phyloP scores from a whole-genome alignment of 805 yeast species.

The Yarrowia sp. region DNA sequence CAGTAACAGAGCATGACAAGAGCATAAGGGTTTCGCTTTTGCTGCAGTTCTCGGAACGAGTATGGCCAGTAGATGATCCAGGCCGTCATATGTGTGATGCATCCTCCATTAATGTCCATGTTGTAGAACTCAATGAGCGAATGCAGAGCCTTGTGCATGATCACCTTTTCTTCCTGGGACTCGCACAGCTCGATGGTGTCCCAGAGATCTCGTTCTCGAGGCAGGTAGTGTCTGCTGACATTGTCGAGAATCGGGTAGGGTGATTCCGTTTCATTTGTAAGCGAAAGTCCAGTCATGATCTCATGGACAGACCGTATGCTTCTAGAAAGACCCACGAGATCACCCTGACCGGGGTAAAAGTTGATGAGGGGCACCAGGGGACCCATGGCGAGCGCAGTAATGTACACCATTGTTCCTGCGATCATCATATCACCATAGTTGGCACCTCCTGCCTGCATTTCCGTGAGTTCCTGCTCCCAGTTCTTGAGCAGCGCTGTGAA shows the following conservation, averaged over 20 bases:
- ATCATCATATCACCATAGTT: not conserved
- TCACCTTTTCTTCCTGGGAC: not conserved
- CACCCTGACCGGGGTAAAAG: conserved; percentile 6
- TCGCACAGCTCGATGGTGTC: not conserved
- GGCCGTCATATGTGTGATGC: conserved; percentile 18
- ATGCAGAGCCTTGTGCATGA: not conserved
- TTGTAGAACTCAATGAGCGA: conserved; percentile 13
- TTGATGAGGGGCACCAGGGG: conserved; percentile 3
- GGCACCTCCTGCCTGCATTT: not conserved
- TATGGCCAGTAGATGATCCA: conserved; percentile 7
- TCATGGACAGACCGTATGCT: not conserved
- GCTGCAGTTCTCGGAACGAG: not conserved
- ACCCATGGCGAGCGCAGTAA: conserved; percentile 4
- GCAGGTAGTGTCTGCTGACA: not conserved
- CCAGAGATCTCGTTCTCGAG: conserved; percentile 7
- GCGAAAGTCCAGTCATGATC: not conserved
- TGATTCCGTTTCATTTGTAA: not conserved
- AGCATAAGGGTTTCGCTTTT: not conserved
- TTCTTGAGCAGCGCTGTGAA: not conserved
- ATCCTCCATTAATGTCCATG: conserved; percentile 15
- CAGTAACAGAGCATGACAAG: conserved; percentile 3
- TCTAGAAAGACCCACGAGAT: not conserved
- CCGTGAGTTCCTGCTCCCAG: not conserved
- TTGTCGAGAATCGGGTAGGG: not conserved
- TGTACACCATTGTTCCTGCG: not conserved